phyloP scores from a whole-genome alignment of 441 rosid genomes.

The Euphorbia corollata region DNA sequence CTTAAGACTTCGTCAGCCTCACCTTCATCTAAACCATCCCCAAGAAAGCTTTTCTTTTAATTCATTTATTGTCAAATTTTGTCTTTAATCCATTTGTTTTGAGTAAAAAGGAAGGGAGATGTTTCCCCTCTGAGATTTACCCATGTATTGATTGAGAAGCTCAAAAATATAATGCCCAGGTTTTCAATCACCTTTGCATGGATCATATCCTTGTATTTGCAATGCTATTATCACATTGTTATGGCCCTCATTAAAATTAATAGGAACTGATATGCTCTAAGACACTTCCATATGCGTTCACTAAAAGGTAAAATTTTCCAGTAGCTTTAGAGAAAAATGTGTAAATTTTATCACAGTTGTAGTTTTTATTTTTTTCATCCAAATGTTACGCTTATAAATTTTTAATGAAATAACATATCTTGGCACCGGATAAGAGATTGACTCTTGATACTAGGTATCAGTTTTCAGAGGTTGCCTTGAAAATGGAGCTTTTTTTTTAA shows the following conservation, averaged over 20 bases:
- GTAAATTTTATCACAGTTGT: too few species aligned
- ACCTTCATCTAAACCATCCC: slow-evolving; percentile 48
- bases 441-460: too few species aligned
- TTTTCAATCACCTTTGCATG: slow-evolving; percentile 3
- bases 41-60: slow-evolving; percentile 73
- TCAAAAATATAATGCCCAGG: neutral
- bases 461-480: too few species aligned
- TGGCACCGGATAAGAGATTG: too few species aligned
- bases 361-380: too few species aligned
- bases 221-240: neutral
- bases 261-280: neutral
- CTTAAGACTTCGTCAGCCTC: slow-evolving; percentile 36
- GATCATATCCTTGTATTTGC: neutral
- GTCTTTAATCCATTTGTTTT: slow-evolving; percentile 5
- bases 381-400: too few species aligned
- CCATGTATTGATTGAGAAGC: slow-evolving; percentile 10
- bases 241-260: neutral
- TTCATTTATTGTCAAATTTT: slow-evolving; percentile 12
- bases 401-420: too few species aligned
- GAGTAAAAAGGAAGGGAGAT: slow-evolving; percentile 1
- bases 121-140: neutral
- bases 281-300: too few species aligned
- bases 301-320: too few species aligned
- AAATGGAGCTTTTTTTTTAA: too few species aligned
- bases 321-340: too few species aligned